phyloP scores from a whole-genome alignment of 352 stramenopile genomes.

The Globisporangium splendens region DNA sequence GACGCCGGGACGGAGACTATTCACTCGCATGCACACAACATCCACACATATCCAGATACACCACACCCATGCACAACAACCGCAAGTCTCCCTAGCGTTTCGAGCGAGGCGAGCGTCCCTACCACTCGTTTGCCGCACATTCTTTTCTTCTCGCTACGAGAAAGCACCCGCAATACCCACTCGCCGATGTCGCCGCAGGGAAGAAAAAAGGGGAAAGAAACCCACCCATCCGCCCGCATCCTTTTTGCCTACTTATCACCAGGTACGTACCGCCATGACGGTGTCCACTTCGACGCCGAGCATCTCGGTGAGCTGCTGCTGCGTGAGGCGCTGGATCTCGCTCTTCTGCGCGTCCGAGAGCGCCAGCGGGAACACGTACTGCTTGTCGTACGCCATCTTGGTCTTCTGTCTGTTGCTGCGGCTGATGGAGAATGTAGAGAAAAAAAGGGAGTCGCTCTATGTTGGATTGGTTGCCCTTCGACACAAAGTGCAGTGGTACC shows the following conservation, averaged over 20 bases:
- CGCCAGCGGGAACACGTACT: constrained; percentile 59
- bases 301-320: constrained; percentile 68
- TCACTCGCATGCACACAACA: too few relatives aligned
- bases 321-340: constrained; percentile 45
- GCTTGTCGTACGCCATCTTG: constrained; percentile 22
- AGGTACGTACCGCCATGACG: constrained; percentile 74
- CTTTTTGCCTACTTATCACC: background rate
- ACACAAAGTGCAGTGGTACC: background rate
- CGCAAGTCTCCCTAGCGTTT: too few relatives aligned
- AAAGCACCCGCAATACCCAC: too few relatives aligned
- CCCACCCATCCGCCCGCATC: background rate
- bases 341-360: constrained; percentile 57
- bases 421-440: constrained; percentile 3
- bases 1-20: too few relatives aligned
- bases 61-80: background rate
- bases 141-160: too few relatives aligned
- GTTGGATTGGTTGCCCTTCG: too few relatives aligned
- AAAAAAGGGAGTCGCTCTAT: too few relatives aligned
- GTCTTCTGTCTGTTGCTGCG: constrained; percentile 1
- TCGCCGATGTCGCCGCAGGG: background rate
- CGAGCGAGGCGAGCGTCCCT: too few relatives aligned
- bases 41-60: too few relatives aligned
- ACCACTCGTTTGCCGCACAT: too few relatives aligned
- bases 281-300: constrained; percentile 80
- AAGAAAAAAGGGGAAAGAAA: constrained; percentile 1